Evolutionary conservation across 1,139 yeast species (phyloP), one percentile per base, ranked within the genome.

Genomic region (Nakaseomyces glabratus): DNA sequence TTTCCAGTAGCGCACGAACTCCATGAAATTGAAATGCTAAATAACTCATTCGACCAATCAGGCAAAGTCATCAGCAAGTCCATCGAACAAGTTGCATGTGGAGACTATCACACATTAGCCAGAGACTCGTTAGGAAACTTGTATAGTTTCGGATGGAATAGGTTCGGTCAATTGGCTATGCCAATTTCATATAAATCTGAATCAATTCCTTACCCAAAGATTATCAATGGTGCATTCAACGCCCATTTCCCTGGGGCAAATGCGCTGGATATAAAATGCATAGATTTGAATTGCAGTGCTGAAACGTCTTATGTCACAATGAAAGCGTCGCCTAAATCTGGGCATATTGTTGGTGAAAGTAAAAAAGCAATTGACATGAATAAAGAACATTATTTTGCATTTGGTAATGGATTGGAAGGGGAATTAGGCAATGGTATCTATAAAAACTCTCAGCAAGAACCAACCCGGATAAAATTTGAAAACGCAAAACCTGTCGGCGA

Each of bases 321-420:
- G 58, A 37, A 18, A 23, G 35, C 11, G 17, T 8, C 14, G 18
- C 20, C 22, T 11, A 20, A 24, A 11, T 17, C 20, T 11, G 28
- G 34, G 19, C 29, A 4, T n/a, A 14, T 49, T 4, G 35, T 26
- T 8, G 22, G 36, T 6, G 21, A 31, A n/a, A 34, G 36, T 14
- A 28, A 28, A 15, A 12, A 30, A 4, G 23, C 21, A n/a, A 20
- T 44, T 3, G 49, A 45, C 22, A 28, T 34, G 4, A 36, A 37
- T 10, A 44, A 48, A 13, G 33, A 57, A 28, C 45, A 47, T 19
- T 58, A 72, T 35, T 63, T 78, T 46, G 68, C 85, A 4, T 78
- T 86, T 61, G 98, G 98, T 16, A 76, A 76, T 48, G 95, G 97
- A 4, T 58, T 81, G 35, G 70, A 71, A 47, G 98, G 97, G n/a